Conservation (phyloP, 225 moss, liverwort and hornwort species). For the Rhytidiadelphus loreus region DNA sequence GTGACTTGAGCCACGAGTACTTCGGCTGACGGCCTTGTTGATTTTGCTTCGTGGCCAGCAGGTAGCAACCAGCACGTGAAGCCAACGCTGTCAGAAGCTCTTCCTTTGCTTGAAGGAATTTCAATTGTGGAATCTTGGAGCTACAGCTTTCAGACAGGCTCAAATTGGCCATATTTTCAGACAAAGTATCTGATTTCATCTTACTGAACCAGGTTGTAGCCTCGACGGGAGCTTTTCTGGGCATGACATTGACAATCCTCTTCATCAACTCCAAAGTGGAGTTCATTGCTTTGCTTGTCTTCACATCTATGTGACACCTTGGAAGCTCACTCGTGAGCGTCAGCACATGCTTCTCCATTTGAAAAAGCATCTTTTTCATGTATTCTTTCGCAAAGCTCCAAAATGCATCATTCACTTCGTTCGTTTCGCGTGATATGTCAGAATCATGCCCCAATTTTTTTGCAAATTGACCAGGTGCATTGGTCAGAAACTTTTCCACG, state of each 20-base stretch:
- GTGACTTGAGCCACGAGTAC: background rate
- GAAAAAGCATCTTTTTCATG: background rate
- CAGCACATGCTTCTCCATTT: background rate
- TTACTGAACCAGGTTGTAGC: slow-evolving; percentile 12
- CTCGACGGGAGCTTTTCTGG: background rate
- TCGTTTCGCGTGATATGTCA: too few species aligned
- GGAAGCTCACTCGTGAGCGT: slow-evolving; percentile 31
- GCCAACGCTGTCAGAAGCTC: background rate
- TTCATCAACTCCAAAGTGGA: background rate
- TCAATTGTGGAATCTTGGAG: background rate
- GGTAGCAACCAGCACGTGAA: background rate
- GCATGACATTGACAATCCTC: background rate
- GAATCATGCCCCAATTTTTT: background rate
- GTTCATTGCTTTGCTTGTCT: background rate
- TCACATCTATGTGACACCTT: background rate
- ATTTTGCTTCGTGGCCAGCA: background rate
- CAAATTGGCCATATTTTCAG: background rate
- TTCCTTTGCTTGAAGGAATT: background rate
- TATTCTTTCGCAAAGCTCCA: slow-evolving; percentile 4
- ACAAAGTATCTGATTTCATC: background rate
- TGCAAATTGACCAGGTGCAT: background rate
- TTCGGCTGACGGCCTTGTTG: background rate
- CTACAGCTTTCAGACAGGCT: background rate
- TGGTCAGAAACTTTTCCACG: slow-evolving; percentile 5
- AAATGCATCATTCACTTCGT: background rate